Evolutionary conservation across 75 land plant genomes (phyloP).

Genomic region (Gnetum montanum): DNA sequence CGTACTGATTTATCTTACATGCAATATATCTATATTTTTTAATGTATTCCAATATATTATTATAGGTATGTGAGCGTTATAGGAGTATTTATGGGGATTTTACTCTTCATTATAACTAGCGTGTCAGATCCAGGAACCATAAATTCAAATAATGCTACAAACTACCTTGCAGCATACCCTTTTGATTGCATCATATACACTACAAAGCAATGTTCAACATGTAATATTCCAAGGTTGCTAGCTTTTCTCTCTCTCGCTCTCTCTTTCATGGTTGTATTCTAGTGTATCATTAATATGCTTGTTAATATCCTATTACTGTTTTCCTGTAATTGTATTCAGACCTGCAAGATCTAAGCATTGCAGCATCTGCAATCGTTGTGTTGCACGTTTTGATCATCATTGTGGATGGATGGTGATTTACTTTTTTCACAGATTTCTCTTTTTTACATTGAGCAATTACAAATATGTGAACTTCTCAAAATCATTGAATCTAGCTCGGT

Average conservation of each 20-base stretch:
- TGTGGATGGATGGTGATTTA: conserved; percentile 99
- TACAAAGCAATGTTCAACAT: conserved; percentile 82
- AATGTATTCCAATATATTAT: too few species aligned
- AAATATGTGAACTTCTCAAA: neutral
- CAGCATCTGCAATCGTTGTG: conserved; percentile 87
- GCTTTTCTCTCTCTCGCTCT: neutral
- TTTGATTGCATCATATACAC: conserved; percentile 72
- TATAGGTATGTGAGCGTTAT: conserved; percentile 69
- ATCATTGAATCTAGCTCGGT: neutral
- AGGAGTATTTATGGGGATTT: conserved; percentile 56
- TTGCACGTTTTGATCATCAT: conserved; percentile 98
- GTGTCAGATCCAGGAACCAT: conserved; percentile 92
- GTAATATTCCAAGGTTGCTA: conserved; percentile 69
- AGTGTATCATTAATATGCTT: neutral
- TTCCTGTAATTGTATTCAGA: conserved; percentile 20
- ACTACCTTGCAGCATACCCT: conserved; percentile 62
- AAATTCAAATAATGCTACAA: conserved; percentile 52
- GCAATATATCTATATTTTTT: too few species aligned
- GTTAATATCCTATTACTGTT: neutral
- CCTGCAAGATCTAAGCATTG: conserved; percentile 99
- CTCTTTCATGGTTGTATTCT: neutral
- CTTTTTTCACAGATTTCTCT: conserved; percentile 2
- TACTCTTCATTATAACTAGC: conserved; percentile 77
- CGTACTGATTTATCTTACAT: too few species aligned
- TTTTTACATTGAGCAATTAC: neutral